These are phyloP conservation scores for Hanseniaspora meyeri DNA, from an alignment of 805 yeast species.

Conservation along the genomic window DNA sequence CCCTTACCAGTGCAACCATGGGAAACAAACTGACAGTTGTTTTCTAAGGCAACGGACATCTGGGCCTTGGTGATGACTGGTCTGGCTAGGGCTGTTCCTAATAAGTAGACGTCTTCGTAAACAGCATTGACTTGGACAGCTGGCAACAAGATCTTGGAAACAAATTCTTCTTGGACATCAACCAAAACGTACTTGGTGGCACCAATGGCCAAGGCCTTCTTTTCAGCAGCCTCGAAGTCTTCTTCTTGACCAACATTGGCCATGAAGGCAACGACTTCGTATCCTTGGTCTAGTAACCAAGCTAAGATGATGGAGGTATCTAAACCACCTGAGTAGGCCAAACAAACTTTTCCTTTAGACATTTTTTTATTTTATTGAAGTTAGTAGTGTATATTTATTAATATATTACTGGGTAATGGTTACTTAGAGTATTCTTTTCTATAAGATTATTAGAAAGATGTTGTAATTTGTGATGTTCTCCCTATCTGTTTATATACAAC, in stretches of 20 bases:
- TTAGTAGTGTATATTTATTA: not conserved
- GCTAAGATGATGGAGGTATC: slow-evolving; percentile 97
- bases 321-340: slow-evolving; percentile 98
- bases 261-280: slow-evolving; percentile 95
- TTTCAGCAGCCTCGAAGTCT: slow-evolving; percentile 94
- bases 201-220: slow-evolving; percentile 91
- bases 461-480: not conserved
- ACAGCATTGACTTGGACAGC: slow-evolving; percentile 96
- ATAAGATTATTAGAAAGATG: no score
- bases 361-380: slow-evolving; percentile 28
- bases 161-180: slow-evolving; percentile 91
- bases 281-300: slow-evolving; percentile 95
- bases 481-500: not conserved
- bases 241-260: slow-evolving; percentile 99
- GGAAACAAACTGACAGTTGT: slow-evolving; percentile 96
- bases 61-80: slow-evolving; percentile 98
- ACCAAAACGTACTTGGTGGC: slow-evolving; percentile 89
- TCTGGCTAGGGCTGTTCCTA: slow-evolving; percentile 97
- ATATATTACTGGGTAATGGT: not conserved
- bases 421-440: not conserved
- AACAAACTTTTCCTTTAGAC: slow-evolving; percentile 98
- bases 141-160: slow-evolving; percentile 81
- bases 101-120: slow-evolving; percentile 89
- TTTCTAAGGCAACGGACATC: slow-evolving; percentile 89
- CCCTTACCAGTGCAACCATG: slow-evolving; percentile 99